Conservation (phyloP, 164 flowering plant genomes). For the Vitis rupestris region DNA sequence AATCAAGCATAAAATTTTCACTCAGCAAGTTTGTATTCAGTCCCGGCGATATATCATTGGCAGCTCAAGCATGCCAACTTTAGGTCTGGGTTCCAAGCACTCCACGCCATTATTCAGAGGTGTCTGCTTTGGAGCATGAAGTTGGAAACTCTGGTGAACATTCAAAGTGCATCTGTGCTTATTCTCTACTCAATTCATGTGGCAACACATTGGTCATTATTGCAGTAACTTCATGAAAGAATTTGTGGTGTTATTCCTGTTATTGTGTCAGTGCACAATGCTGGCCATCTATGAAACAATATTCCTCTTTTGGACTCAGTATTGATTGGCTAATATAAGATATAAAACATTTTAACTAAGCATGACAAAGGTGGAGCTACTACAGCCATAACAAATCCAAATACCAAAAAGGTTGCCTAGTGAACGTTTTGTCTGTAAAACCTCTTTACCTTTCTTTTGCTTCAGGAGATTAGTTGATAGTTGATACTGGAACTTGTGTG, state of each 20-base stretch:
- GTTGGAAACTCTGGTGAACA: constrained; percentile 38
- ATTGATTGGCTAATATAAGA: no score
- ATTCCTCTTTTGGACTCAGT: no score
- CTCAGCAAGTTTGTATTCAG: constrained; percentile 31
- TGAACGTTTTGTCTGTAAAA: no score
- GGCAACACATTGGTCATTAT: not conserved
- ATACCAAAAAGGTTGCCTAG: no score
- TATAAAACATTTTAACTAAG: no score
- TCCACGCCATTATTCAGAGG: constrained; percentile 21
- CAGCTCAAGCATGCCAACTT: constrained; percentile 29
- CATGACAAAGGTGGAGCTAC: no score
- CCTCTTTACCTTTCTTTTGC: no score
- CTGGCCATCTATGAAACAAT: no score
- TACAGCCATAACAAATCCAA: no score
- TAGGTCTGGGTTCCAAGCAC: constrained; percentile 25
- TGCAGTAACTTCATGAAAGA: not conserved
- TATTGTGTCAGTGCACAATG: no score
- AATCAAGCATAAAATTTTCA: constrained; percentile 36
- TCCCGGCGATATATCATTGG: constrained; percentile 25
- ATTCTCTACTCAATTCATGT: constrained; percentile 5
- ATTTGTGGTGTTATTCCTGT: not conserved
- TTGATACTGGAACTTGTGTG: no score
- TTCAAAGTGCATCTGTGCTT: constrained; percentile 18
- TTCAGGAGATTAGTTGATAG: no score
- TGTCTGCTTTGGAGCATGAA: constrained; percentile 44